Base-by-base conservation (phyloP, 768 basidiomycete genomes). In the Pisolithus albus region DNA sequence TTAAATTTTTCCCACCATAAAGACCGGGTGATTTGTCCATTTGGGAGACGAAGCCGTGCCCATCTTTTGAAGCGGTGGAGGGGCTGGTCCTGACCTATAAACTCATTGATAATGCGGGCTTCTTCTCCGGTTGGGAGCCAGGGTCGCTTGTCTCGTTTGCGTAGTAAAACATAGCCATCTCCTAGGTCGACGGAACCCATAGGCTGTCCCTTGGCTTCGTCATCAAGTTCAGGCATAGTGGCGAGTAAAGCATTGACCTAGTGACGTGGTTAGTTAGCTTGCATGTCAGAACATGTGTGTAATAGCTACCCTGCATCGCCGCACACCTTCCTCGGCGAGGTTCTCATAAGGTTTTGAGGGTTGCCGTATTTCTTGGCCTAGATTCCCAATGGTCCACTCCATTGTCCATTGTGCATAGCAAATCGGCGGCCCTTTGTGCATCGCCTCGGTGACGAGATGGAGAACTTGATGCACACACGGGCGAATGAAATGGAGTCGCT, bases 401-500 rank as follows among this genome's bases (percentile, higher is more conserved):
- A 70, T 54, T 0, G 58, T 59, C 61, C 63, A 70, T 37, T 69
- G 67, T 5, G 6, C 7, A 26, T 56, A 59, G 16, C 52, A 55
- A 18, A 51, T 53, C 2, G 51, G 49, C 0, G 64, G 64, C 0
- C 69, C 66, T 23, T 58, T 52, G 3, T 59, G 50, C 15, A 50
- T 10, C 9, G 53, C 58, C 49, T 70, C 60, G 0, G 40, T 23
- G 10, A 54, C 52, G 11, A 64, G 9, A 56, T 71, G 70, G 2
- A 36, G 15, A 13, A 62, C 30, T 10, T 50, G 42, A 52, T 71
- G 70, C 19, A 68, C 51, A 21, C 53, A 56, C 7, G 57, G 70
- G 3, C 56, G 51, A 10, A 62, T 51, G 45, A 72, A 61, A 50
- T 71, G 68, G 9, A 72, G 24, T 5, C 57, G 59, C 41, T 64